Evolutionary conservation across 305 asterid species (phyloP).

Genomic region (Solanum hybrid): DNA sequence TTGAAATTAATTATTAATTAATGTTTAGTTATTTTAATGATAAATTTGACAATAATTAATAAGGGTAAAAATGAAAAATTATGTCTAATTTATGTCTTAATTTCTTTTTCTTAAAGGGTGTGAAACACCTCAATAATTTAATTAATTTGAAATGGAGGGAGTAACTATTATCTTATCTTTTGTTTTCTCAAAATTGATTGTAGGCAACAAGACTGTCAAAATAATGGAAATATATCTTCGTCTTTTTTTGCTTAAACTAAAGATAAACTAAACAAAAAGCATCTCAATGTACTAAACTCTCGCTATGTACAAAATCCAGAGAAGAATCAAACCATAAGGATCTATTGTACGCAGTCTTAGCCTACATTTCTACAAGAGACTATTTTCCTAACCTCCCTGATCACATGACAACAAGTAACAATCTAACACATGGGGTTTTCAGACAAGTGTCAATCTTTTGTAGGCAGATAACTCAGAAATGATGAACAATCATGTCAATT

Average conservation of each 20-base stretch:
- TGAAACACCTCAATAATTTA: no score
- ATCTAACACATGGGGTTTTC: not conserved
- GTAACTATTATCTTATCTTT: not conserved
- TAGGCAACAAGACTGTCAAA: not conserved
- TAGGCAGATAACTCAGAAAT: not conserved
- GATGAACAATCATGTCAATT: not conserved
- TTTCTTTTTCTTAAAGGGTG: no score
- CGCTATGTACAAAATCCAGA: not conserved
- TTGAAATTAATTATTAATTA: no score
- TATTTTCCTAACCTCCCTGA: no score
- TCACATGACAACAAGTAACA: not conserved
- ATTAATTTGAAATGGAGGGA: no score
- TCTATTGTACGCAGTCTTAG: no score
- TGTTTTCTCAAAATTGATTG: not conserved
- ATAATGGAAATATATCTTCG: not conserved
- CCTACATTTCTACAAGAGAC: not conserved
- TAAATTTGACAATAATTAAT: no score
- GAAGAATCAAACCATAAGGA: accelerated
- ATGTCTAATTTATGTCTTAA: no score
- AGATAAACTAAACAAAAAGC: not conserved
- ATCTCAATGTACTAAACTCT: not conserved
- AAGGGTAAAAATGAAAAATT: no score
- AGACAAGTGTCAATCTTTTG: not conserved
- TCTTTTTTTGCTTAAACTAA: no score
- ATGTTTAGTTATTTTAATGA: no score